Evolutionary conservation across 176 grass and related monocot species (phyloP), one percentile per base, ranked within the genome.

Genomic region (Oryza australiensis): DNA sequence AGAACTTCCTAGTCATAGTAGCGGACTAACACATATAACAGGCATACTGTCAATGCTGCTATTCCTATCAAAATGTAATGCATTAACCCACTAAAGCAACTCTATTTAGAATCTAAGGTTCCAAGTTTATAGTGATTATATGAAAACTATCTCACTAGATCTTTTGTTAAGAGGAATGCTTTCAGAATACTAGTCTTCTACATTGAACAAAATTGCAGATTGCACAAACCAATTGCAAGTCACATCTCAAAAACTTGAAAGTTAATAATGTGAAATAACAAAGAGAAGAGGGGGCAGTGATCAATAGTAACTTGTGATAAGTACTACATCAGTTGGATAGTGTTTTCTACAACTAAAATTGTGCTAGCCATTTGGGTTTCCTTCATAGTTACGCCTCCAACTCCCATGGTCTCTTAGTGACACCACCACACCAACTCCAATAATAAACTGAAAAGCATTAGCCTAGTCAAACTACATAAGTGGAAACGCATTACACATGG

Each of bases 401-500:
- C 5, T 51, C 41, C 42, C 48, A 55, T 26, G 28, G 26, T 5
- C 27, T 77, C 1, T 55, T 46, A 55, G 34, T 26, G 9, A 80
- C 70, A 65, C n/a, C 28, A 74, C 3, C 46, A 76, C 76, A 65
- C 12, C 28, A 74, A 9, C 46, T 22, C 7, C 16, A 16, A 70
- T 89, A 85, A 63, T 18, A 15, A 89, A 45, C 16, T 86, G 32
- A 37, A 27, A 77, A 41, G 79, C 20, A 73, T 48, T 48, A 60
- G 69, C 33, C 43, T 30, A 41, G 29, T 7, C 0, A 83, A 87
- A 78, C 63, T 72, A 55, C 23, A 76, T 86, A 37, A 89, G 62
- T 82, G 78, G 27, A 82, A 78, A 60, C 83, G 78, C 83, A 81
- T 76, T 24, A 60, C 55, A 24, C 51, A 7, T n/a, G 51, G 55